Conservation (phyloP, 1,284 basidiomycete genomes). For the Ustilago nuda region DNA sequence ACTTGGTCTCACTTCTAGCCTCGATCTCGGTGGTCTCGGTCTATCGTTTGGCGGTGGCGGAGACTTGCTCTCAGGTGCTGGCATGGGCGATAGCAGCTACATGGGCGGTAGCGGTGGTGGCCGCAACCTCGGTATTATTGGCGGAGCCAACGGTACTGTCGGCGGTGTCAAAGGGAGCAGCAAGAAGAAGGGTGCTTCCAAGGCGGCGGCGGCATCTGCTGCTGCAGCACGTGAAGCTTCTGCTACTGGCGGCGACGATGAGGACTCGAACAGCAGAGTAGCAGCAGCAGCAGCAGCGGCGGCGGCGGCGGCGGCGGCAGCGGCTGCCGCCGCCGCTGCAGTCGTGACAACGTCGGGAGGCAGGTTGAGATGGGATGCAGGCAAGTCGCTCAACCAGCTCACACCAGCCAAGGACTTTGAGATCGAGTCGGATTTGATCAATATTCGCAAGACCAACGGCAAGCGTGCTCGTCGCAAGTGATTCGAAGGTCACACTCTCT, state of each 20-base stretch:
- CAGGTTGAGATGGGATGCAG: slow-evolving; percentile 64
- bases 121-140: slow-evolving; percentile 34
- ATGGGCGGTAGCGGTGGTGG: slow-evolving; percentile 49
- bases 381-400: slow-evolving; percentile 65
- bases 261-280: slow-evolving; percentile 47
- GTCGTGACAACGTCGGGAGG: slow-evolving; percentile 58
- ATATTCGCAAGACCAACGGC: slow-evolving; percentile 64
- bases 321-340: slow-evolving; percentile 47
- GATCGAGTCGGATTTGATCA: slow-evolving; percentile 67
- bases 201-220: slow-evolving; percentile 41
- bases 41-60: slow-evolving; percentile 47
- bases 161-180: slow-evolving; percentile 33
- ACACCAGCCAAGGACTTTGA: slow-evolving; percentile 68
- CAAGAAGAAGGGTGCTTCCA: slow-evolving; percentile 51
- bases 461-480: slow-evolving; percentile 64
- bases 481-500: not conserved
- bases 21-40: slow-evolving; percentile 46
- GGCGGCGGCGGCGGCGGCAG: slow-evolving; percentile 35
- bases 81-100: slow-evolving; percentile 60
- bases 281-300: slow-evolving; percentile 48
- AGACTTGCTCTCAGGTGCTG: slow-evolving; percentile 47
- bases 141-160: slow-evolving; percentile 39
- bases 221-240: slow-evolving; percentile 52
- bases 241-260: slow-evolving; percentile 44
- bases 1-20: slow-evolving; percentile 27